phyloP scores from a whole-genome alignment of 2,329 filamentous ascomycete genomes.

The Pseudogymnoascus sp. region DNA sequence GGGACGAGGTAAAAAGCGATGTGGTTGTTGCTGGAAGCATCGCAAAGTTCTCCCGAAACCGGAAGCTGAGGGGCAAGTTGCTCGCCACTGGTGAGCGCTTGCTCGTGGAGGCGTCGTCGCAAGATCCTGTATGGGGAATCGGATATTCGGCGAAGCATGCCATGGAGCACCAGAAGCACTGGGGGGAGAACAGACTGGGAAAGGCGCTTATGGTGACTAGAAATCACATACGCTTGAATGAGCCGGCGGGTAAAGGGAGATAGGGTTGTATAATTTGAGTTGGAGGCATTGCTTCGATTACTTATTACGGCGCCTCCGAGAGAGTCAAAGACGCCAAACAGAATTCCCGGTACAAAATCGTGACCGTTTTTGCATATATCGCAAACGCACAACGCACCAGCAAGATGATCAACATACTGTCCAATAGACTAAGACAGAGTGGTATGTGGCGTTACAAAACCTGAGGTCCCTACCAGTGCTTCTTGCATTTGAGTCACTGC shows the following conservation, averaged over 20 bases:
- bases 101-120: constrained; percentile 26
- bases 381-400: not conserved
- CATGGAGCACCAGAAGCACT: constrained; percentile 21
- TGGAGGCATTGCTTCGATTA: not conserved
- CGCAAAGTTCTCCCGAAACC: constrained; percentile 29
- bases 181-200: constrained; percentile 28
- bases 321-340: not conserved
- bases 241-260: not conserved
- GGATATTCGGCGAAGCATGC: constrained; percentile 27
- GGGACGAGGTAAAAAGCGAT: constrained; percentile 16
- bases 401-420: not conserved
- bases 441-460: not conserved
- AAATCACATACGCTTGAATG: constrained; percentile 12
- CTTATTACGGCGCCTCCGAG: not conserved
- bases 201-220: constrained; percentile 25
- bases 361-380: not conserved
- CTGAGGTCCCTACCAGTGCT: not conserved
- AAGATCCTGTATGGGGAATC: constrained; percentile 30
- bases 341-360: not conserved
- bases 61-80: constrained; percentile 23
- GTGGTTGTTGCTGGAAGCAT: constrained; percentile 24
- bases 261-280: not conserved
- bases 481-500: not conserved
- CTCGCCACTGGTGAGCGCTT: constrained; percentile 27
- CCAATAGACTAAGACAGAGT: not conserved